Evolutionary conservation across 208 protist species (phyloP), one percentile per base, ranked within the genome.

Genomic region (Leishmania major): DNA sequence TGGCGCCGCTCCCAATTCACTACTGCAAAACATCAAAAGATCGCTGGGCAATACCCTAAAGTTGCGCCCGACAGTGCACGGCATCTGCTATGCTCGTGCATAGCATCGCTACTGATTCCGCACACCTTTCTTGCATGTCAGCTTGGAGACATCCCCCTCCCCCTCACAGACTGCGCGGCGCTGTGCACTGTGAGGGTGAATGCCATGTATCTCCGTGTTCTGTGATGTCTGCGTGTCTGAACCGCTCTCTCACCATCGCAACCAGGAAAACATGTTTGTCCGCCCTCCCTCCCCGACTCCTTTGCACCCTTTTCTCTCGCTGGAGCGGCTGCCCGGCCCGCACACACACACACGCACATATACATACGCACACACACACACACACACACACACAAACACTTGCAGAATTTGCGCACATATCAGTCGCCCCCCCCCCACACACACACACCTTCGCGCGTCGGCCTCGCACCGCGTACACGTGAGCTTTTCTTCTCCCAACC

Each of bases 301-400:
- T 43, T 40, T 43, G 3, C n/a, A 35, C 11, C 3, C 2, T 59
- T 76, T 35, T 25, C 19, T 60, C 19, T 60, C 15, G 3, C 11
- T 28, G 5, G 72, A 13, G 31, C 31, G 69, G 19, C n/a, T 47
- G 37, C 43, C 25, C 11, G 19, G 11, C 43, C 4, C 19, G 43
- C 25, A 40, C 49, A 76, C 49, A 62, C 49, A 62, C 72, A 60
- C n/a, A n/a, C n/a, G n/a, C n/a, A n/a, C n/a, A n/a, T n/a, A n/a
- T n/a, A n/a, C n/a, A n/a, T n/a, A n/a, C n/a, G n/a, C n/a, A n/a
- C n/a, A n/a, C n/a, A n/a, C n/a, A n/a, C n/a, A n/a, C n/a, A n/a
- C n/a, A n/a, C n/a, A n/a, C 25, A 40, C 49, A 76, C 49, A 62
- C 49, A 62, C 72, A 60, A 55, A 59, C 31, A 2, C 31, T 1